phyloP scores from a whole-genome alignment of 2,329 filamentous ascomycete genomes.

The Dothideomycetidae sp. region DNA sequence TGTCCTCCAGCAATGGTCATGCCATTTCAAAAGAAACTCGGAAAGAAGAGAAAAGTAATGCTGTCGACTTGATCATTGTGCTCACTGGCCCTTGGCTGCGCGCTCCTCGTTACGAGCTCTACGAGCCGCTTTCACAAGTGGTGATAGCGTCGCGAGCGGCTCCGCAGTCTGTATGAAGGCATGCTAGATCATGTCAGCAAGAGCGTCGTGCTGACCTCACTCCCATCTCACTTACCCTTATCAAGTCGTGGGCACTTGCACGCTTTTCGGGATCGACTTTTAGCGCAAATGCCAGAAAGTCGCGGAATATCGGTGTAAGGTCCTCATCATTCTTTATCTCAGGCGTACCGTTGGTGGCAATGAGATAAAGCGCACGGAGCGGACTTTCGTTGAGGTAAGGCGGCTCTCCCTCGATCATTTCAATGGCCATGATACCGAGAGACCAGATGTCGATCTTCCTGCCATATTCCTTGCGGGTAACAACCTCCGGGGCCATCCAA shows the following conservation, averaged over 20 bases:
- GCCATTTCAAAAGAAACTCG: too few relatives aligned
- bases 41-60: too few relatives aligned
- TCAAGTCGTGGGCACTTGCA: slow-evolving; percentile 82
- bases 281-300: slow-evolving; percentile 84
- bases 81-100: slow-evolving; percentile 31
- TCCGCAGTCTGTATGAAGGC: slow-evolving; percentile 39
- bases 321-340: slow-evolving; percentile 85
- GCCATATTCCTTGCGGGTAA: slow-evolving; percentile 93
- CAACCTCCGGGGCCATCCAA: slow-evolving; percentile 99
- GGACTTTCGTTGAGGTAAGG: slow-evolving; percentile 94
- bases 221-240: slow-evolving; percentile 54
- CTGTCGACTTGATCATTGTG: too few relatives aligned
- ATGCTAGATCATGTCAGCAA: slow-evolving; percentile 22
- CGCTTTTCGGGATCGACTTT: slow-evolving; percentile 97
- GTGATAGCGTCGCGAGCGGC: slow-evolving; percentile 55
- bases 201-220: slow-evolving; percentile 1
- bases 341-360: slow-evolving; percentile 92
- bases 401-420: slow-evolving; percentile 98
- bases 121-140: slow-evolving; percentile 73
- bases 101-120: slow-evolving; percentile 70
- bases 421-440: slow-evolving; percentile 96
- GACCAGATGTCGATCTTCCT: slow-evolving; percentile 99
- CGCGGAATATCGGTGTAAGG: slow-evolving; percentile 66
- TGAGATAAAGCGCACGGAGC: slow-evolving; percentile 81
- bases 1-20: too few relatives aligned